Evolutionary conservation across 2,329 filamentous ascomycete genomes (phyloP).

Genomic region (Cadophora luteo-olivacea): DNA sequence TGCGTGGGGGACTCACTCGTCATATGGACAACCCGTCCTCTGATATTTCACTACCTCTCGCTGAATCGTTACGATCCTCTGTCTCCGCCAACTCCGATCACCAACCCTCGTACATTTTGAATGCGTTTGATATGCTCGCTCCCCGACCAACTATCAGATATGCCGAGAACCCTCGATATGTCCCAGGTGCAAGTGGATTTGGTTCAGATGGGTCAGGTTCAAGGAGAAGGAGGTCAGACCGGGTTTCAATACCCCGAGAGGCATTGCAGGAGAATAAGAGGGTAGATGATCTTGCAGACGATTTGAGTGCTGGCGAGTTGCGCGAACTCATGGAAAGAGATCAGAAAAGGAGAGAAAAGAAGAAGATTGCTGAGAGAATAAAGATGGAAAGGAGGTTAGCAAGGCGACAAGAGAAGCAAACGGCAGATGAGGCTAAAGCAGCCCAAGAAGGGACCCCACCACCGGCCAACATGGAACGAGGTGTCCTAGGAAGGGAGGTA

Average conservation of each 20-base stretch:
- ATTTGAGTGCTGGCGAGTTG: constrained; percentile 82
- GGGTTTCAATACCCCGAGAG: constrained; percentile 65
- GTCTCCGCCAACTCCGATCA: constrained; percentile 78
- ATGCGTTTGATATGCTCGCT: constrained; percentile 79
- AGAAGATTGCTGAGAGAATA: constrained; percentile 71
- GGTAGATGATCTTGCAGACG: constrained; percentile 78
- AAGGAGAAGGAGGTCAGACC: constrained; percentile 57
- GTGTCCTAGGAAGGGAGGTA: constrained; percentile 64
- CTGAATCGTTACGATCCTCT: constrained; percentile 77
- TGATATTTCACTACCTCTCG: constrained; percentile 76
- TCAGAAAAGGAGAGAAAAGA: constrained; percentile 77
- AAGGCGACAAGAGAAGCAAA: constrained; percentile 71
- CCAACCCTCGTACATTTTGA: constrained; percentile 76
- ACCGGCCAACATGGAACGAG: constrained; percentile 63
- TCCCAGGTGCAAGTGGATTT: constrained; percentile 51
- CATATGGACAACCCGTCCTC: constrained; percentile 62
- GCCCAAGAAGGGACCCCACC: constrained; percentile 57
- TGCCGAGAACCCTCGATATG: constrained; percentile 68
- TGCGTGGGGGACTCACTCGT: constrained; percentile 60
- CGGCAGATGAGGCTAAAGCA: constrained; percentile 61
- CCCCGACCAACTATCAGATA: constrained; percentile 85
- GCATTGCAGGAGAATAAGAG: constrained; percentile 65
- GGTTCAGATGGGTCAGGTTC: constrained; percentile 51
- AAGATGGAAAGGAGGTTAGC: constrained; percentile 69
- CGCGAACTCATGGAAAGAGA: constrained; percentile 92